phyloP scores from a whole-genome alignment of 148 eudicot genomes.

The Nyssa sinensis region DNA sequence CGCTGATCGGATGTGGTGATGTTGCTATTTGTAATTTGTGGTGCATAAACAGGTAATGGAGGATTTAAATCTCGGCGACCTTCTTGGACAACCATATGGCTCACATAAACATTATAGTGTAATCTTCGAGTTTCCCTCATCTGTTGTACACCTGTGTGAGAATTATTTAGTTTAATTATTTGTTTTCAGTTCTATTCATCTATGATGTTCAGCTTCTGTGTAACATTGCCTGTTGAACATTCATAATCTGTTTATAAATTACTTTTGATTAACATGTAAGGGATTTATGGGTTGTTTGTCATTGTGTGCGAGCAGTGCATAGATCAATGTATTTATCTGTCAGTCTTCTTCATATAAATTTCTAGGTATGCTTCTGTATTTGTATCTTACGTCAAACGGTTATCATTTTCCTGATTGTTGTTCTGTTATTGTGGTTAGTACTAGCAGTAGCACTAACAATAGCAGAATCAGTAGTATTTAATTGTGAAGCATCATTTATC shows the following conservation, averaged over 20 bases:
- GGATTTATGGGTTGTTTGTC: background rate
- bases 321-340: background rate
- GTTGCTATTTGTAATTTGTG: constrained; percentile 9
- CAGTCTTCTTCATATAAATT: background rate
- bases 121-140: constrained; percentile 11
- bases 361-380: background rate
- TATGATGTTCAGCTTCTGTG: background rate
- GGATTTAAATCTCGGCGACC: constrained; percentile 52
- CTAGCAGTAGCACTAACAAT: no score
- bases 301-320: background rate
- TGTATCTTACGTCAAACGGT: background rate
- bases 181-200: background rate
- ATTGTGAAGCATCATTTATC: no score
- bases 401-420: background rate
- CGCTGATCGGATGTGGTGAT: background rate
- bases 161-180: constrained; percentile 6
- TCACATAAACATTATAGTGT: constrained; percentile 61
- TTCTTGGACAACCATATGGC: constrained; percentile 68
- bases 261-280: background rate
- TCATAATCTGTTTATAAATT: background rate
- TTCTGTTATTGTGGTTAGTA: no score
- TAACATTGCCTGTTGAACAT: background rate
- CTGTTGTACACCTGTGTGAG: background rate
- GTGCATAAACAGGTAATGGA: constrained; percentile 48
- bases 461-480: no score